Evolutionary conservation across 2,329 filamentous ascomycete genomes (phyloP), one percentile per base, ranked within the genome.

Genomic region (Verticillium albo-atrum): DNA sequence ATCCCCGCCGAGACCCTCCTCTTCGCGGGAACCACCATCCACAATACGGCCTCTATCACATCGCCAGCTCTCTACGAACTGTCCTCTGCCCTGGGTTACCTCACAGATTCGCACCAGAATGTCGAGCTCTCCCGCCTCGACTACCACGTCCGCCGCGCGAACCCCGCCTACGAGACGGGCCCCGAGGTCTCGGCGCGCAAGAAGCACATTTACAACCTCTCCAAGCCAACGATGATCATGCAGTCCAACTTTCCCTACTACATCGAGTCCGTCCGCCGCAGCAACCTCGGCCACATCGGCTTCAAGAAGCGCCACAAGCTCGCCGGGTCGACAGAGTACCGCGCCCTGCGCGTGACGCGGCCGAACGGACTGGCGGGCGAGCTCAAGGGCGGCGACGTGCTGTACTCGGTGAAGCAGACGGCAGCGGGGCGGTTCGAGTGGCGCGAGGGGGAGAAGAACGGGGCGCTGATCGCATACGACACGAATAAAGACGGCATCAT

Each of bases 21-120:
- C 58, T 64, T 73, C 12, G 67, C 67, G 23, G 70, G 69, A 26
- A 70, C 71, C 54, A 72, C 74, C 66, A 67, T 75, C 63, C 68
- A 71, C 67, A 68, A 68, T 2, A 63, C 62, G 50, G 27, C n/a
- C 37, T 67, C 70, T 17, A 64, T 67, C 4, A 56, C 66, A n/a
- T 64, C 68, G 25, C 67, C 68, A 32, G 69, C 73, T 3, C 65
- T 74, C 9, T 75, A 75, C 63, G 72, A 75, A 50, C 69, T 75
- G 56, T 73, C 74, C 1, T 72, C 74, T 55, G 67, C 68, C 5
- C 63, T 74, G 30, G 69, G 64, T 23, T 70, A 70, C 56, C 67
- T 75, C 12, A 66, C 65, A 37, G 71, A 74, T 32, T 64, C 67
- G 23, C 68, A 74, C 55, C 68, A 67, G 17, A 69, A 52, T 37